Base-by-base conservation (phyloP, 164 flowering plant genomes). In the Cinnamomum micranthum region DNA sequence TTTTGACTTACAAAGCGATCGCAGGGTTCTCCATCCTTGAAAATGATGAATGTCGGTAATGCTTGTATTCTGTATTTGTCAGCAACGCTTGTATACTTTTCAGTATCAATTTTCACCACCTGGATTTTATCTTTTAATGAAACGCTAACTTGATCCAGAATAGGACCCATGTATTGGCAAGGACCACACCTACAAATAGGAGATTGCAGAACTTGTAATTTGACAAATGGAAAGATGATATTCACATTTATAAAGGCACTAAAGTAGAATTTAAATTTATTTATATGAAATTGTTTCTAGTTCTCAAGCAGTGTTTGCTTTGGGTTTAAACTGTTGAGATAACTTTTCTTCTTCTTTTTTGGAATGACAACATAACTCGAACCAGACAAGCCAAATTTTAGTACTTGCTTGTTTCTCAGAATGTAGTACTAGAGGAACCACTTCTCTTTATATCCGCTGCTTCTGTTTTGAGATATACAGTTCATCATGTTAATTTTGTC, bases 101-200 rank as follows among this genome's bases (percentile, higher is more conserved):
- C 97, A 2, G 98, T 95, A 81, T 95, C 97, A 65, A 95, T 88
- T 83, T 95, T 95, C 79, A 91, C 97, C 76, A 95, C 90, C 73
- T 82, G 88, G 80, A 95, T 86, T 76, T 84, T 85, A 73, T 93
- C 99, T 71, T 80, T 85, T 80, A 93, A 71, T 11, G 79, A 28
- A 24, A 74, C 73, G 77, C 93, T 77, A 12, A 95, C 97, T 81
- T 95, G 82, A 66, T 90, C 77, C 66, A 95, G 93, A 71, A 95
- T 73, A 22, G 97, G 94, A 79, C 70, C 95, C 99, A 95, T 95
- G 77, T 80, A 85, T 74, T 95, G 99, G 86, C 99, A 95, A 69
- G 99, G 99, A 71, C 99, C 99, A 79, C 99, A 95, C 97, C 99
- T 95, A 87, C 79, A 81, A 80, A 70, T 9, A 23, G 19, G n/a